Conservation (phyloP, 192 early-diverging fungal species). For the Mortierella antarctica region DNA sequence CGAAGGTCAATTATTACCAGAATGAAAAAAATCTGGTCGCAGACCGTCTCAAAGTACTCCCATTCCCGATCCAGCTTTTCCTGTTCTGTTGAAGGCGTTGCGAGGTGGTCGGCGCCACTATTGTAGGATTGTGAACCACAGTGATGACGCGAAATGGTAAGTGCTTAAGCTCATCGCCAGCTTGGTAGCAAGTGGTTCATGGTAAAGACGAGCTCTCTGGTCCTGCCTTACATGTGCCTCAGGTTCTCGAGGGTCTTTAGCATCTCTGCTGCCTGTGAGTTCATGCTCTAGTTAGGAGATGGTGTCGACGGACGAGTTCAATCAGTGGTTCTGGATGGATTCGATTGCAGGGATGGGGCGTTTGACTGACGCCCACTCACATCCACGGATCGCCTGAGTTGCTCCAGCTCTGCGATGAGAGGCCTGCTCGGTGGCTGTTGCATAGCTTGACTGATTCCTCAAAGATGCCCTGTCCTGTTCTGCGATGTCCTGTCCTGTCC, state of each 20-base stretch:
- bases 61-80: slow-evolving; percentile 50
- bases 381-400: slow-evolving; percentile 37
- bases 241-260: slow-evolving; percentile 37
- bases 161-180: background rate
- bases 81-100: slow-evolving; percentile 44
- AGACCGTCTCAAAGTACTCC: slow-evolving; percentile 54
- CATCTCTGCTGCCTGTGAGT: slow-evolving; percentile 49
- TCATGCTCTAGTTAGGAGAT: slow-evolving; percentile 34
- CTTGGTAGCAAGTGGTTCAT: background rate
- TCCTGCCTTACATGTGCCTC: slow-evolving; percentile 30
- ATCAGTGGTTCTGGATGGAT: background rate
- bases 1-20: background rate
- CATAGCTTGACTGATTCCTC: background rate
- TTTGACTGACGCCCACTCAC: background rate
- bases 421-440: slow-evolving; percentile 16
- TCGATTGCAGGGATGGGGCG: background rate
- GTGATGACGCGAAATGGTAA: no score
- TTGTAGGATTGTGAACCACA: background rate
- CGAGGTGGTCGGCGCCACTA: slow-evolving; percentile 47
- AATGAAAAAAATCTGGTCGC: slow-evolving; percentile 49
- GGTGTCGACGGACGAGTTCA: no score
- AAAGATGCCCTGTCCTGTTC: background rate
- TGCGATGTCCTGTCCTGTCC: background rate
- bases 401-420: slow-evolving; percentile 41
- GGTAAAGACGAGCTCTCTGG: background rate